Evolutionary conservation across 129 eudicot species (phyloP), one percentile per base, ranked within the genome.

Genomic region (Artemisia argyi): DNA sequence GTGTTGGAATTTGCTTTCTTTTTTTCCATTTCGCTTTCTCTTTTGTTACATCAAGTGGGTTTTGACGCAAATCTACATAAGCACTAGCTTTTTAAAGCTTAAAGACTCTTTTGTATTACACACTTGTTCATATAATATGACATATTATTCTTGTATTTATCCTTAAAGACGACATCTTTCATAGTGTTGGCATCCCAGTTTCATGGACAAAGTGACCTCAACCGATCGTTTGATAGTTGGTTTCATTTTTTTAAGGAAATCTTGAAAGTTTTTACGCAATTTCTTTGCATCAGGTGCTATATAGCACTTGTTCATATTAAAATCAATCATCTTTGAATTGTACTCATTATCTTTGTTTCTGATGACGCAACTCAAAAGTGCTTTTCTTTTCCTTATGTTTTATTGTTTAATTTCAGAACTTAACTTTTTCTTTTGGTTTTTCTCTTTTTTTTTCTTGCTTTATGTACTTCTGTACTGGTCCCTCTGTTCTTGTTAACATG

Each of bases 91-190:
- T 9, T 74, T 67, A 74, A 51, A 62, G 73, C 54, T 69, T 24
- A 70, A 59, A 56, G 51, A 50, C 71, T 53, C 58, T 32, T 74
- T 26, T 26, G 0, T 20, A 20, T 20, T 20, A 20, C 22, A 20
- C 22, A 20, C 22, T 20, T 20, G 22, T 20, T 20, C 22, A 20
- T 20, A 20, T 30, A 51, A 77, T 65, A 61, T 32, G 72, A 11
- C 69, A 17, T 71, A 60, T 35, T 81, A 78, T 78, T 78, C 82
- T 72, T 78, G 82, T 71, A 54, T 78, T 69, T 78, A 17, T 78
- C 82, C 82, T 78, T 78, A 78, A 78, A 64, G 17, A 65, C 44
- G 2, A 67, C 82, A 65, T 59, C 42, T 55, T 55, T 59, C 15
- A 24, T 61, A 51, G 73, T 78, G 73, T 71, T 55, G 73, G 72